Evolutionary conservation across 179 eudicot species (phyloP).

Genomic region (Beta macrorhiza): DNA sequence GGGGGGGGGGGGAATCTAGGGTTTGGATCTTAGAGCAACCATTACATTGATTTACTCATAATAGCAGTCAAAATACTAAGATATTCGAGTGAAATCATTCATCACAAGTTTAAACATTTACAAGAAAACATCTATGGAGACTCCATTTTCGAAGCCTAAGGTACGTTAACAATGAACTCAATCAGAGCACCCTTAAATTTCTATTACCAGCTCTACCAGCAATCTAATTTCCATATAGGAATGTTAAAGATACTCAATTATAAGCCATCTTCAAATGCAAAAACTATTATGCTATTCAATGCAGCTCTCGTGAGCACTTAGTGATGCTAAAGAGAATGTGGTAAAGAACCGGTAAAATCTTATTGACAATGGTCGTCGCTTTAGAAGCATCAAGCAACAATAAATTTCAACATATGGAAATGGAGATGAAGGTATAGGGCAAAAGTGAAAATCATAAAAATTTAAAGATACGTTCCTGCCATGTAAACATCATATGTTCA

Average conservation of each 20-base stretch:
- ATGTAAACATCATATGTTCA: neutral
- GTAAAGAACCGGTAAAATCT: neutral
- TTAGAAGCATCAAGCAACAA: neutral
- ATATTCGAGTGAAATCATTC: neutral
- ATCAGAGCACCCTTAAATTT: too few relatives aligned
- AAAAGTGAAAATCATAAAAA: neutral
- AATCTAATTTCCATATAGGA: neutral
- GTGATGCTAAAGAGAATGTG: neutral
- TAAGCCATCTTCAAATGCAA: neutral
- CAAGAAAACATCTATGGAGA: neutral
- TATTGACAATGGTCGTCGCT: neutral
- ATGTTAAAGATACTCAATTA: neutral
- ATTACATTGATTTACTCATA: too few relatives aligned
- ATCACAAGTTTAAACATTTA: neutral
- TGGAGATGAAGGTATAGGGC: too few relatives aligned
- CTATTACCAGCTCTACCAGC: neutral
- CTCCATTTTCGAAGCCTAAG: neutral
- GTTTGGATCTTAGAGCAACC: too few relatives aligned
- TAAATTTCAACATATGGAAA: too few relatives aligned
- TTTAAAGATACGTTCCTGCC: neutral
- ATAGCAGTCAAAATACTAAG: neutral
- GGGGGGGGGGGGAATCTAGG: too few relatives aligned
- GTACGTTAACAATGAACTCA: neutral
- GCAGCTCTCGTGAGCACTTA: neutral
- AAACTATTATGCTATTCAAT: neutral